Base-by-base conservation (phyloP, 2,329 filamentous ascomycete species). In the Massarina eburnea region DNA sequence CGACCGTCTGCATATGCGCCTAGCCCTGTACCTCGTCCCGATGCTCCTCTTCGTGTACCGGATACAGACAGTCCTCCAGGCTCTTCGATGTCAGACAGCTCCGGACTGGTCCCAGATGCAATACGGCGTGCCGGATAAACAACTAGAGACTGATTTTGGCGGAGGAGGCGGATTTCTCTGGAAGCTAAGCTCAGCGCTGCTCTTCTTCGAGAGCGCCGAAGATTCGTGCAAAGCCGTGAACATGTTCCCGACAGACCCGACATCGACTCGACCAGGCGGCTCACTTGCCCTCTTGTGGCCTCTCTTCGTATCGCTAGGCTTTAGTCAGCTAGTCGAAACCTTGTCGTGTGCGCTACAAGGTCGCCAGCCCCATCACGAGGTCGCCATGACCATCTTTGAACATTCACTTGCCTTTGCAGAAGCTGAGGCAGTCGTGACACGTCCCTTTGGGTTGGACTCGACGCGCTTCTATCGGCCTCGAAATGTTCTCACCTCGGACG, bases 351-450 rank as follows among this genome's bases (percentile, higher is more conserved):
- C 92, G 8, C 80, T 97, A 6, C 90, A 96, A 67, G 92, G 92
- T 24, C 83, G 88, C 2, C 81, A 83, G 2, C 81, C 89, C 0
- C 82, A 88, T 52, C 86, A 89, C 0, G 94, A 97, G 71, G 95
- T 90, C 1, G 91, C 91, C 15, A 96, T 97, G 89, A 96, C 91
- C 0, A 81, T 96, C 2, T 96, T 97, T 61, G 94, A 99, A 67
- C 91, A 96, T 64, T 96, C 91, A 0, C 77, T 99, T 8, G 92
- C 92, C 2, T 99, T 97, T 72, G 90, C 92, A 9, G 94, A 99
- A 70, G 92, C 92, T 8, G 94, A 99, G 67, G 86, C 89, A 22
- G 88, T 91, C 53, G 85, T 96, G 36, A 85, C 85, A 58, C 88
- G 85, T 54, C 88, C 91, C 40, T 80, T 96, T 12, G 86, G 86